Percentiles rank a stretch among this genome's conserved stretches.
phyloP scores from a whole-genome alignment of 768 basidiomycete species.

The Xerocomellus chrysenteron region DNA sequence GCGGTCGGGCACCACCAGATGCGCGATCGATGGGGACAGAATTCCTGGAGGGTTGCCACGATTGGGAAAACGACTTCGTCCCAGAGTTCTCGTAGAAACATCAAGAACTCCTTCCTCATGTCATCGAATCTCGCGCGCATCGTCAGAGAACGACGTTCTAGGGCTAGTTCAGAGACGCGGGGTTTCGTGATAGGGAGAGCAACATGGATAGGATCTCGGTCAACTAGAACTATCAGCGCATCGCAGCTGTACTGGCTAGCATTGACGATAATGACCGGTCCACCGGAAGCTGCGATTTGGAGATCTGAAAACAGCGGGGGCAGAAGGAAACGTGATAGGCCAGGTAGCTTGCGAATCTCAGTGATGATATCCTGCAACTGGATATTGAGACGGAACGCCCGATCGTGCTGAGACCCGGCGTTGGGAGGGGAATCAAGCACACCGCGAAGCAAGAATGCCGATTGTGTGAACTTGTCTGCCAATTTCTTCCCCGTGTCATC shows the following conservation, averaged over 20 bases:
- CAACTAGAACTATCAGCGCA: slow-evolving; percentile 29
- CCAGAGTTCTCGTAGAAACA: slow-evolving; percentile 18
- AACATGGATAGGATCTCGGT: background rate
- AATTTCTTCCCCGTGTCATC: background rate
- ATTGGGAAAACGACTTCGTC: slow-evolving; percentile 14
- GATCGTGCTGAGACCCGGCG: background rate
- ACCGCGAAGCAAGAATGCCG: background rate
- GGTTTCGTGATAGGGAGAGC: background rate
- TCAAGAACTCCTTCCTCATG: background rate
- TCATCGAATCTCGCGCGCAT: background rate
- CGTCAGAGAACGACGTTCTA: background rate
- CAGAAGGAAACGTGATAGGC: slow-evolving; percentile 28
- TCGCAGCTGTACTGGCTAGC: slow-evolving; percentile 29
- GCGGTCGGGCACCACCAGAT: slow-evolving; percentile 16
- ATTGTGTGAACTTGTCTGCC: background rate
- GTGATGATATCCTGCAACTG: background rate
- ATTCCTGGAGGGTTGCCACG: background rate
- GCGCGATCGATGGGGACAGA: background rate
- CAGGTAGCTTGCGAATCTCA: slow-evolving; percentile 16
- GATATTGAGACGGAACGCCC: background rate
- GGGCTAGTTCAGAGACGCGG: background rate
- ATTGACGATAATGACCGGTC: slow-evolving; percentile 35
- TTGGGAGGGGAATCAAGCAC: background rate
- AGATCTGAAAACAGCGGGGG: slow-evolving; percentile 17
- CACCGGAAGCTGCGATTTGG: slow-evolving; percentile 15